phyloP scores from a whole-genome alignment of 257 asterid species.

The Solanum microdontum region DNA sequence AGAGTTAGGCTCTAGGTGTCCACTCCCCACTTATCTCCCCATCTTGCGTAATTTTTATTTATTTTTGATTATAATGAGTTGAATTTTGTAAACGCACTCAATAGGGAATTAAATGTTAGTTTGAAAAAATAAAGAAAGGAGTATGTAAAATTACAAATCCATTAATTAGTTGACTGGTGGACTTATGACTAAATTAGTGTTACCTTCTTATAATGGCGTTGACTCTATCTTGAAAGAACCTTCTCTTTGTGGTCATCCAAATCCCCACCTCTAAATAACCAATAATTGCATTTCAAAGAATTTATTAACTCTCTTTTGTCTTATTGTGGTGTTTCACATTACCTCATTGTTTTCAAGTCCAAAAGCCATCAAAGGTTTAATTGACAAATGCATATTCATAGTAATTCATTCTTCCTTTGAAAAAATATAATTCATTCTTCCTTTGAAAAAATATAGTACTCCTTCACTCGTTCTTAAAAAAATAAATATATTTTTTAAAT shows the following conservation, averaged over 20 bases:
- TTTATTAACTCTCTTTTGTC: neutral
- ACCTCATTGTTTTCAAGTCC: neutral
- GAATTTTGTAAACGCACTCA: slow-evolving; percentile 25
- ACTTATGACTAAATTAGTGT: slow-evolving; percentile 9
- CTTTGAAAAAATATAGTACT: neutral
- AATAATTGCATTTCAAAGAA: neutral
- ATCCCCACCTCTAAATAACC: neutral
- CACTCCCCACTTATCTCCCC: neutral
- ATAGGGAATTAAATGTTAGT: slow-evolving; percentile 2
- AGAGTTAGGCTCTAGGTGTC: neutral
- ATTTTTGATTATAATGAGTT: slow-evolving; percentile 2
- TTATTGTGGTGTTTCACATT: neutral
- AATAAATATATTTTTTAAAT: neutral
- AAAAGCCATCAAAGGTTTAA: neutral
- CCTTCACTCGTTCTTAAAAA: neutral
- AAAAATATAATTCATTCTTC: neutral
- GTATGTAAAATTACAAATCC: slow-evolving; percentile 1
- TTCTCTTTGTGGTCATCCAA: neutral
- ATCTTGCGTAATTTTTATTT: neutral
- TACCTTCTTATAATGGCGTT: neutral
- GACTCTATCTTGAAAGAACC: neutral
- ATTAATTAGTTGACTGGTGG: slow-evolving; percentile 17
- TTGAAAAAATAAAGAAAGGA: neutral
- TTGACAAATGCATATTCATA: neutral
- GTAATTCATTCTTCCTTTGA: neutral